Evolutionary conservation across 1,284 basidiomycete species (phyloP), one percentile per base, ranked within the genome.

Genomic region (Ganoderma multipileum): DNA sequence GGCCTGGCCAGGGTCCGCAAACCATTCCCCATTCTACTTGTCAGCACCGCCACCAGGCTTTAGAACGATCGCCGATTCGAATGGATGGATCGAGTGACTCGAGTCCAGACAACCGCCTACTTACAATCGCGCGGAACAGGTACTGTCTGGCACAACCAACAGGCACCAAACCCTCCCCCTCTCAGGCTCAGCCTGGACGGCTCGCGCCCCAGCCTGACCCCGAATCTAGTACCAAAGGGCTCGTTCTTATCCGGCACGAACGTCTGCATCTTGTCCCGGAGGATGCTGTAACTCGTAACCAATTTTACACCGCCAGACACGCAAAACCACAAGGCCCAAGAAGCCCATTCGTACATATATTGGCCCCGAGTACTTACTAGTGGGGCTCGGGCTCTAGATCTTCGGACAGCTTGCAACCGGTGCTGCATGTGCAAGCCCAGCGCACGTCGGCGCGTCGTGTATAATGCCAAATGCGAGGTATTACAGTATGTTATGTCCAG

Each of bases 391-490:
- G 33, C 33, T 33, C n/a, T n/a, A n/a, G n/a, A n/a, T n/a, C 20
- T 7, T 44, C 42, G 42, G 42, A 44, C 42, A 47, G 44, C 20
- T 44, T 44, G n/a, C 2, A n/a, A 23, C n/a, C 23, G 6, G 20
- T 33, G 47, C 23, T 14, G 52, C 38, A 58, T 33, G 62, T 63
- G 62, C 71, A 70, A 71, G 65, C 70, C 73, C 69, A 73, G 69
- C 72, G 75, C 73, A 75, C 71, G 52, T 65, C 69, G 71, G 75
- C 73, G 73, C 71, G 70, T 72, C 73, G 75, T 75, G 71, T 76
- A 74, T 76, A 69, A 72, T 71, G 70, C 73, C 73, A 73, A 72
- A 76, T 74, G 73, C 75, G 73, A 75, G 73, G 72, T 74, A 67
- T 68, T 74, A 74, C 73, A 76, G 68, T 73, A 65, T 65, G 67